Conservation (phyloP, 1,284 basidiomycete genomes). For the Abortiporus biennis region DNA sequence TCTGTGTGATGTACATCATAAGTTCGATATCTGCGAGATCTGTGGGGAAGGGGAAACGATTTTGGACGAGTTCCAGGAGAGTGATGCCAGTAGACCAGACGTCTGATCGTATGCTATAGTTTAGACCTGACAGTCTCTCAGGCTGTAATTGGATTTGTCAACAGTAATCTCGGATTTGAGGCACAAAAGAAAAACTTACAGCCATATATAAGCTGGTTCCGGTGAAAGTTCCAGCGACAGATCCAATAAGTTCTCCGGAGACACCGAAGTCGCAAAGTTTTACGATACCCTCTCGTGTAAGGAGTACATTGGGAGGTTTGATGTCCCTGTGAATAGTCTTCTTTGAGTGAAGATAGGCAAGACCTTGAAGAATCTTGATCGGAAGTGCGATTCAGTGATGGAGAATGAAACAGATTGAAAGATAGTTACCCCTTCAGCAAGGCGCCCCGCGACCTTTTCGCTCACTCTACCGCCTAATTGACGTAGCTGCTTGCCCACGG, state of each 20-base stretch:
- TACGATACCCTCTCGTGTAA: constrained; percentile 82
- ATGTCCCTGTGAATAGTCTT: constrained; percentile 97
- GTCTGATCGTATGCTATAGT: constrained; percentile 92
- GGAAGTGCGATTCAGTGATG: constrained; percentile 1
- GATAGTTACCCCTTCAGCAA: constrained; percentile 84
- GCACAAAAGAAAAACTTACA: constrained; percentile 44
- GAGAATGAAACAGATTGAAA: constrained; percentile 4
- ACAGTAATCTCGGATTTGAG: constrained; percentile 8
- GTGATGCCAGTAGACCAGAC: constrained; percentile 98
- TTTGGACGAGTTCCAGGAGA: constrained; percentile 89
- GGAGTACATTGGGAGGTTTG: constrained; percentile 93
- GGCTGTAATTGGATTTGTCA: constrained; percentile 47
- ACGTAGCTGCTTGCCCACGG: constrained; percentile 82
- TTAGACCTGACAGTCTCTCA: constrained; percentile 85
- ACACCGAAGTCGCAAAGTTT: constrained; percentile 97
- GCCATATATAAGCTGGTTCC: constrained; percentile 99
- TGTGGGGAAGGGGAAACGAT: constrained; percentile 92
- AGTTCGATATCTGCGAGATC: constrained; percentile 92
- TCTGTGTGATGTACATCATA: constrained; percentile 85
- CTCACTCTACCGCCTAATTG: constrained; percentile 77
- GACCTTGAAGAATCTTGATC: constrained; percentile 76
- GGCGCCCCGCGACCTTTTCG: constrained; percentile 88
- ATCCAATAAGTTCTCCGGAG: constrained; percentile 90
- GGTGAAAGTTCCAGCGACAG: constrained; percentile 91
- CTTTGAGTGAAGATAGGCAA: constrained; percentile 87